Conservation (phyloP, 2,329 filamentous ascomycete species). For the Ceratocystis cacaofunesta region DNA sequence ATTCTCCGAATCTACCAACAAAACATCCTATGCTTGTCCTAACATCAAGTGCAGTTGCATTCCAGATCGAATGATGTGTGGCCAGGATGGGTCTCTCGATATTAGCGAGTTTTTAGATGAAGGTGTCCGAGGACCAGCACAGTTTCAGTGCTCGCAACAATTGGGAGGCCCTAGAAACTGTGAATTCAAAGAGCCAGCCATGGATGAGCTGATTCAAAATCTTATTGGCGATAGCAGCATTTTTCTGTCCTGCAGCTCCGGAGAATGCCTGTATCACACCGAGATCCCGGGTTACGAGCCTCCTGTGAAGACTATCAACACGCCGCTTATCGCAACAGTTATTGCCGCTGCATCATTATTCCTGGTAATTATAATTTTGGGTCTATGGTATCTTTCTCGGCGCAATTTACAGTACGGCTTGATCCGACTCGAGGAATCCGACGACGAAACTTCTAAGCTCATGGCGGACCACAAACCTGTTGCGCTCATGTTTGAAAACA, state of each 20-base stretch:
- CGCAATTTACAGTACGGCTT: conserved; percentile 55
- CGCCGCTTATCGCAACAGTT: conserved; percentile 82
- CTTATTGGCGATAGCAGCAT: conserved; percentile 92
- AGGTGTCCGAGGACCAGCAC: conserved; percentile 72
- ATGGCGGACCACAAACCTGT: conserved; percentile 87
- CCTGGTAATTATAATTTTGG: conserved; percentile 68
- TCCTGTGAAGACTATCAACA: conserved; percentile 90
- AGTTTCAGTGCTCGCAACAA: conserved; percentile 58
- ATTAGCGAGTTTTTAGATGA: conserved; percentile 76
- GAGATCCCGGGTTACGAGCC: conserved; percentile 82
- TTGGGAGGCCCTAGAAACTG: conserved; percentile 52
- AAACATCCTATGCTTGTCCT: conserved; percentile 71
- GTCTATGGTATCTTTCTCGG: conserved; percentile 77
- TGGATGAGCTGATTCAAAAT: conserved; percentile 76
- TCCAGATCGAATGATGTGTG: conserved; percentile 82
- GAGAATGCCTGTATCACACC: conserved; percentile 86
- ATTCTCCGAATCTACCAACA: conserved; percentile 56
- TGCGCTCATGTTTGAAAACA: conserved; percentile 72
- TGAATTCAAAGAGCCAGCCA: conserved; percentile 76
- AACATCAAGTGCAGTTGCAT: conserved; percentile 79
- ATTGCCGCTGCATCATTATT: conserved; percentile 79
- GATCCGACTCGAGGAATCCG: conserved; percentile 75
- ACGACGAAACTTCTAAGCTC: conserved; percentile 72
- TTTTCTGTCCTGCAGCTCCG: conserved; percentile 62
- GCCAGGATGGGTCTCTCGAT: conserved; percentile 79